These are phyloP conservation scores for Cyberlindnera maclurae DNA, from an alignment of 805 yeast genomes.

Conservation along the genomic window DNA sequence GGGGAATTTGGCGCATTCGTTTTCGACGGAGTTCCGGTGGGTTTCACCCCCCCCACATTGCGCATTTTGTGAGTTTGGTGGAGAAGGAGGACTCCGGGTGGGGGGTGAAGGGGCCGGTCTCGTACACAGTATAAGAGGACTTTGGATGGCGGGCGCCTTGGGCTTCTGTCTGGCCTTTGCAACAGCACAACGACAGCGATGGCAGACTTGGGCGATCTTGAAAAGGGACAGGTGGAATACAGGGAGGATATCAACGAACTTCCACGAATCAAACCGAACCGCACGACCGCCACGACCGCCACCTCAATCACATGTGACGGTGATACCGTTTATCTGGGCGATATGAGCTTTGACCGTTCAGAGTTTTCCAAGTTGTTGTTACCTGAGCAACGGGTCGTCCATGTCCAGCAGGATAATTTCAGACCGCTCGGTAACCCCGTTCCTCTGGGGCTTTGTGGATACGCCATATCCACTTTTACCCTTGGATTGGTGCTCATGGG, in stretches of 20 bases:
- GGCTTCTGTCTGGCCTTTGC: too few species aligned
- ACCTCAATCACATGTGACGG: conserved; percentile 24
- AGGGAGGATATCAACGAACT: conserved; percentile 3
- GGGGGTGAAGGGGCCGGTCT: too few species aligned
- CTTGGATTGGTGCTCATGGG: conserved; percentile 40
- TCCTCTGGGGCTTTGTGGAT: conserved; percentile 47
- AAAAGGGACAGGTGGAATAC: conserved; percentile 9
- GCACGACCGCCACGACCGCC: conserved; percentile 4
- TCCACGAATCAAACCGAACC: conserved; percentile 1
- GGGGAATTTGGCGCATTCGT: too few species aligned
- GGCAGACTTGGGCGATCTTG: too few species aligned
- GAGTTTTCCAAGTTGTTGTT: conserved; percentile 52
- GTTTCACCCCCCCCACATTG: too few species aligned
- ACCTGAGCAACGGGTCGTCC: neutral
- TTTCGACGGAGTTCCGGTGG: too few species aligned
- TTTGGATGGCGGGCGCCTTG: too few species aligned
- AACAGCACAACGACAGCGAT: too few species aligned
- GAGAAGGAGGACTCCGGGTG: too few species aligned
- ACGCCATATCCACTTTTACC: conserved; percentile 39
- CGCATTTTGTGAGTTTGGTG: too few species aligned
- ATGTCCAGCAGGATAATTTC: conserved; percentile 25
- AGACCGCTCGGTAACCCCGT: conserved; percentile 48
- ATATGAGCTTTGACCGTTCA: conserved; percentile 35
- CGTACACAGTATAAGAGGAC: too few species aligned
- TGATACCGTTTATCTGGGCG: conserved; percentile 33